Evolutionary conservation across 1,284 basidiomycete genomes (phyloP).

Genomic region (Earliella scabrosa): DNA sequence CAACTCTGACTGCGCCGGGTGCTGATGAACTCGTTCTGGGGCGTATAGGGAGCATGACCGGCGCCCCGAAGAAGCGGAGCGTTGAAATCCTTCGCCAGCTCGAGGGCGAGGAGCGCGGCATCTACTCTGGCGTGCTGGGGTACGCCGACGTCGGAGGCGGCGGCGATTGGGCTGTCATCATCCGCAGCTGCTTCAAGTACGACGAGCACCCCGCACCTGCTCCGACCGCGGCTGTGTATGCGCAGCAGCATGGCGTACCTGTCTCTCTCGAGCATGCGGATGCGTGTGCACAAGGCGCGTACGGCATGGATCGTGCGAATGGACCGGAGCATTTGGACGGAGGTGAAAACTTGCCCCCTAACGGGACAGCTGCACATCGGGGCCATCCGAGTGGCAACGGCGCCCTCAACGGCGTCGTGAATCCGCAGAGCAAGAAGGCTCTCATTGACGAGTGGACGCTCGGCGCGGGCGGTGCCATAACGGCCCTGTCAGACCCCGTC

Average conservation of each 20-base stretch:
- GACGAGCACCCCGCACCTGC: conserved; percentile 39
- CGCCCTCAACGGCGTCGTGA: not conserved
- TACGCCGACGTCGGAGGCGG: conserved; percentile 91
- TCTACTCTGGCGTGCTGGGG: conserved; percentile 96
- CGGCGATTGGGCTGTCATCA: conserved; percentile 95
- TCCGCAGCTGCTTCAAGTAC: conserved; percentile 88
- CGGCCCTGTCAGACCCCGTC: conserved; percentile 85
- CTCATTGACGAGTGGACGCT: conserved; percentile 67
- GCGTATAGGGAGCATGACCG: conserved; percentile 89
- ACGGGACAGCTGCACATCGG: not conserved
- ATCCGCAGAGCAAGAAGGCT: not conserved
- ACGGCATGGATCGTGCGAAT: too few species aligned
- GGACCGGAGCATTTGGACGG: too few species aligned
- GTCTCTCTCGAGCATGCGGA: not conserved
- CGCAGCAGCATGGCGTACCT: not conserved
- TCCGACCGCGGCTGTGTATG: conserved; percentile 31
- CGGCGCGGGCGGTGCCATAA: conserved; percentile 96
- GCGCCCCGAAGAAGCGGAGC: conserved; percentile 94
- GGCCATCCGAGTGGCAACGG: not conserved
- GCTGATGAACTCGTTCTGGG: not conserved
- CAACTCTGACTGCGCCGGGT: too few species aligned
- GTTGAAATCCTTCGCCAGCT: conserved; percentile 88
- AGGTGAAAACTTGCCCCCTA: too few species aligned
- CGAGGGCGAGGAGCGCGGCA: conserved; percentile 72
- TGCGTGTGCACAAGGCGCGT: too few species aligned